Evolutionary conservation across 441 rosid genomes (phyloP), one percentile per base, ranked within the genome.

Genomic region (Gossypium armourianum): DNA sequence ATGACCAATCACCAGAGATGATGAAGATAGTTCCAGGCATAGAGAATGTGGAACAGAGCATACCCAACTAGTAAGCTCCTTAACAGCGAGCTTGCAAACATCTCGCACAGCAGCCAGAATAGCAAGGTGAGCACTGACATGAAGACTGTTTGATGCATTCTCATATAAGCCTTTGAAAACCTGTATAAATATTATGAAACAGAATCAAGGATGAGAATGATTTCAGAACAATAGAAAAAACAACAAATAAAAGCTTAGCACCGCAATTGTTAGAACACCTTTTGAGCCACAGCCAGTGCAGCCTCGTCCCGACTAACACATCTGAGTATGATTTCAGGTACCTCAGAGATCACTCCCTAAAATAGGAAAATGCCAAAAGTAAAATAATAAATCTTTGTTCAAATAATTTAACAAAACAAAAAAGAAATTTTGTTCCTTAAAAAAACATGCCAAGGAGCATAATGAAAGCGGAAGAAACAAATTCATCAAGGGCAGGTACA

Each of bases 21-120:
- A 40, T 29, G 67, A 9, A 24, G 49, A 50, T 43, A 26, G 3
- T 54, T 52, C 17, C 10, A 65, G 12, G 55, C 10, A 67, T 17
- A 16, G 12, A 58, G 6, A 61, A 21, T 52, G 69, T 66, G 23
- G 7, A 68, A 45, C 20, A 68, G 59, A 70, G 36, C 91, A 76
- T 92, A 95, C 99, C 99, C 98, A 92, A 72, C 93, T 87, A 61
- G 98, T 95, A 72, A 92, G 96, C 87, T 92, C 96, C 81, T 89
- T 95, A 16, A 91, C 90, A 6, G 90, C 96, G 66, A 86, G 96
- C 86, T 90, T 92, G 87, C 93, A 91, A 65, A 95, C 96, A 83
- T 92, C 99, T 76, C 97, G 93, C 79, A 95, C 83, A 62, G 95
- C 93, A 71, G 87, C 93, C 72, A 95, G 86, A 78, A 95, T 87